Percentiles rank a stretch among this genome's conserved stretches.
These are phyloP conservation scores for Apiospora arundinis DNA, from an alignment of 2,329 filamentous ascomycete species.

Conservation along the genomic window DNA sequence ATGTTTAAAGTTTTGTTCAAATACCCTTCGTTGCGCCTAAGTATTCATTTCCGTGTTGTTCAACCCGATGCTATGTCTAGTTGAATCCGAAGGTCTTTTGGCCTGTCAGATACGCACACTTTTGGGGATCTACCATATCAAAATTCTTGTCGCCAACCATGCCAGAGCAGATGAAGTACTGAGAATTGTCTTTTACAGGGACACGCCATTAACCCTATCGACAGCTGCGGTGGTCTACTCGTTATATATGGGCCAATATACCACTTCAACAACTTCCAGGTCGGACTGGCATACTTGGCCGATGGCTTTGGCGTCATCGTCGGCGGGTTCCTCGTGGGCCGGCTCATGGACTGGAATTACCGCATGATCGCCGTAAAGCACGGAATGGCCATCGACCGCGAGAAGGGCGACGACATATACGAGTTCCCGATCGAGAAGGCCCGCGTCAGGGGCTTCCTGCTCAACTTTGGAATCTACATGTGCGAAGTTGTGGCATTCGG, in stretches of 20 bases:
- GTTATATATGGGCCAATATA: not conserved
- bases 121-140: too few species aligned
- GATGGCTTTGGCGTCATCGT: not conserved
- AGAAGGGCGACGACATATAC: conserved; percentile 53
- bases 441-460: conserved; percentile 26
- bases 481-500: not conserved
- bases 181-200: not conserved
- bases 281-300: not conserved
- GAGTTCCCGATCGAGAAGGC: conserved; percentile 41
- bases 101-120: too few species aligned
- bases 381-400: conserved; percentile 47
- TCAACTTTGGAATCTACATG: not conserved
- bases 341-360: conserved; percentile 9
- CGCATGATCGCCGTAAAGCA: conserved; percentile 1
- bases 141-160: not conserved
- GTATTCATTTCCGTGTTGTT: too few species aligned
- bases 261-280: not conserved
- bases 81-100: too few species aligned
- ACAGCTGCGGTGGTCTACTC: not conserved
- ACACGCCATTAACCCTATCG: not conserved
- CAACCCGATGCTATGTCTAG: too few species aligned
- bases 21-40: too few species aligned
- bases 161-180: too few species aligned
- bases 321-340: not conserved
- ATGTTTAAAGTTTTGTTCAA: not conserved